Evolutionary conservation across 1,284 basidiomycete species (phyloP).

Genomic region (Fomitiporia mediterranea): DNA sequence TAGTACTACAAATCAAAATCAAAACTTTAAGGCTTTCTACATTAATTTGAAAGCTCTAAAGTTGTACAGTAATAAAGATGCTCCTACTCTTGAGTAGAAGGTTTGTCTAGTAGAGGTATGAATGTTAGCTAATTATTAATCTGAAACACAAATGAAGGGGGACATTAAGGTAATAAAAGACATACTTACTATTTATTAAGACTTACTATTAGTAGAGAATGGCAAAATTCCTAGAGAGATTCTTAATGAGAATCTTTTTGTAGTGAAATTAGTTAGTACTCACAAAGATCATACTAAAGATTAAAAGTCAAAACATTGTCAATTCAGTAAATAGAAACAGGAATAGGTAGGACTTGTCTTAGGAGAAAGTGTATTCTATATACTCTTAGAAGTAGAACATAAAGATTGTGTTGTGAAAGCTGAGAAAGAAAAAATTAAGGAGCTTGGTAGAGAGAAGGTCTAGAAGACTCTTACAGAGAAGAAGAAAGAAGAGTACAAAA

Average conservation of each 20-base stretch:
- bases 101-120: background rate
- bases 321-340: conserved; percentile 23
- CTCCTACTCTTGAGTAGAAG: background rate
- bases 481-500: conserved; percentile 4
- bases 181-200: background rate
- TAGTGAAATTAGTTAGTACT: background rate
- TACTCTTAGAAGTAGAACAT: background rate
- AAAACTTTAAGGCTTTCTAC: background rate
- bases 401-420: background rate
- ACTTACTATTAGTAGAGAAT: background rate
- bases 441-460: background rate
- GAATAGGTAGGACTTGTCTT: conserved; percentile 19
- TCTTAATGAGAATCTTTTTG: conserved; percentile 10
- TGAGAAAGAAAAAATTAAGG: background rate
- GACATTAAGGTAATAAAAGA: background rate
- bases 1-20: background rate
- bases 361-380: conserved; percentile 15
- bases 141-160: background rate
- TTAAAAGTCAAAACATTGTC: conserved; percentile 16
- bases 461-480: conserved; percentile 21
- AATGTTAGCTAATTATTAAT: background rate
- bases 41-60: background rate
- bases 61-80: background rate
- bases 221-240: background rate
- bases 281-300: conserved; percentile 13